A percentile compares a stretch with the other conserved stretches of the same genome.
phyloP scores from a whole-genome alignment of 163 green algal species.

The Chlamydomonas reinhardtii region DNA sequence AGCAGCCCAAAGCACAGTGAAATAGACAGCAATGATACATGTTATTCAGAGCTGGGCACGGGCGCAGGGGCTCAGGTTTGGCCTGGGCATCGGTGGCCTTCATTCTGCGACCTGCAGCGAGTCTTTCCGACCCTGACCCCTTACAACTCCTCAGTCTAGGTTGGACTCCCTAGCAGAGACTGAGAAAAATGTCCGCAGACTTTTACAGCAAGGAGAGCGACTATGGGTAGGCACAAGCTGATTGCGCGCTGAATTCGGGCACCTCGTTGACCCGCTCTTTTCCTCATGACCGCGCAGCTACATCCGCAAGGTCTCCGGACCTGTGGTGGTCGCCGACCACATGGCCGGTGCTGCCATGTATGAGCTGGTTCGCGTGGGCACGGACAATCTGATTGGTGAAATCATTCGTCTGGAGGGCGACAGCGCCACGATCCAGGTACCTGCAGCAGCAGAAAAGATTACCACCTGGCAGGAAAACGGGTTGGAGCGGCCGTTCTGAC shows the following conservation, averaged over 20 bases:
- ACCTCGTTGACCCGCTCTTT: conserved; percentile 8
- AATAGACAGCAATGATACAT: too few species aligned
- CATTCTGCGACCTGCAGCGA: too few species aligned
- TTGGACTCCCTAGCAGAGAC: neutral
- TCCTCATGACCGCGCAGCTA: conserved; percentile 59
- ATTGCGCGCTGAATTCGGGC: neutral
- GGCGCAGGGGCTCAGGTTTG: too few species aligned
- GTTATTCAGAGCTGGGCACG: too few species aligned
- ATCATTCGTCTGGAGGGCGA: conserved; percentile 99
- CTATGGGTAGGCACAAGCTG: conserved; percentile 33
- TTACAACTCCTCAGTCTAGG: neutral
- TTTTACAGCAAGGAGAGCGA: conserved; percentile 37
- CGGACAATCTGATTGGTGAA: conserved; percentile 97
- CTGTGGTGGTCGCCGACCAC: conserved; percentile 94
- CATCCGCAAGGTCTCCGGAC: conserved; percentile 96
- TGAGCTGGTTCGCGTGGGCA: conserved; percentile 97
- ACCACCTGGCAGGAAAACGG: neutral
- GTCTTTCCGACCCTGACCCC: too few species aligned
- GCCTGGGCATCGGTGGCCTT: too few species aligned
- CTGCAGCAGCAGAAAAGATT: neutral
- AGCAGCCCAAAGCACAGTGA: too few species aligned
- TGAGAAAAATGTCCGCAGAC: conserved; percentile 8
- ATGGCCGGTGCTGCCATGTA: conserved; percentile 99
- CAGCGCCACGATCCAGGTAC: conserved; percentile 98
- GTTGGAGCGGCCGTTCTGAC: neutral